Evolutionary conservation across 345 rosid species (phyloP).

Genomic region (Leavenworthia alabamica): DNA sequence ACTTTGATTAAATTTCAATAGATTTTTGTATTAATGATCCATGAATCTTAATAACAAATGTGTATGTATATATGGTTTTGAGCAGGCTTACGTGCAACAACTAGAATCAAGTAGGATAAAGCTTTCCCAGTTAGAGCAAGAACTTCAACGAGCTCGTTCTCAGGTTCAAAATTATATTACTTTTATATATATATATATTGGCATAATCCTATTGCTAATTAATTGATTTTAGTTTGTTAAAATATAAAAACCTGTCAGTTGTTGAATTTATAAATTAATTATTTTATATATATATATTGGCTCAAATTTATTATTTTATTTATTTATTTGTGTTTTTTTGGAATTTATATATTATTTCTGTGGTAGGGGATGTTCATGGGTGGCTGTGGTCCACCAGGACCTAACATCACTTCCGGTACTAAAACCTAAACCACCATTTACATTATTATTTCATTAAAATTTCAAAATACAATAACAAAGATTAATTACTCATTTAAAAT

Average conservation of each 20-base stretch:
- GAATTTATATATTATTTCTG: conserved; percentile 4
- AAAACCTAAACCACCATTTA: conserved; percentile 20
- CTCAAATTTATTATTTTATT: too few relatives aligned
- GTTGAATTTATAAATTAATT: too few relatives aligned
- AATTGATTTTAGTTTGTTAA: background rate
- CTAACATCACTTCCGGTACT: conserved; percentile 76
- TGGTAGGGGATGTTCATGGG: conserved; percentile 77
- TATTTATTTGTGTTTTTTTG: too few relatives aligned
- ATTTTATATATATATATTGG: too few relatives aligned
- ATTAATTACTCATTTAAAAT: background rate
- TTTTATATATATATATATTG: too few relatives aligned
- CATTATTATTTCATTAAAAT: background rate
- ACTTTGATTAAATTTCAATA: background rate
- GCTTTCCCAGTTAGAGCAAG: conserved; percentile 87
- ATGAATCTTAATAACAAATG: background rate
- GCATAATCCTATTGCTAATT: background rate
- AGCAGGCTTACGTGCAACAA: conserved; percentile 95
- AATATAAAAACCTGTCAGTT: background rate
- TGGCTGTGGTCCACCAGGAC: conserved; percentile 63
- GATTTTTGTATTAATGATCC: background rate
- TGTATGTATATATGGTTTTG: conserved; percentile 1
- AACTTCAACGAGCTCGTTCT: conserved; percentile 89
- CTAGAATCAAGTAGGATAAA: conserved; percentile 88
- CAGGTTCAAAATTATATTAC: conserved; percentile 42
- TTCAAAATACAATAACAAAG: background rate